A percentile compares a stretch with the other conserved stretches of the same genome.
Conservation (phyloP, 345 rosid species). For the Camelina hispida region DNA sequence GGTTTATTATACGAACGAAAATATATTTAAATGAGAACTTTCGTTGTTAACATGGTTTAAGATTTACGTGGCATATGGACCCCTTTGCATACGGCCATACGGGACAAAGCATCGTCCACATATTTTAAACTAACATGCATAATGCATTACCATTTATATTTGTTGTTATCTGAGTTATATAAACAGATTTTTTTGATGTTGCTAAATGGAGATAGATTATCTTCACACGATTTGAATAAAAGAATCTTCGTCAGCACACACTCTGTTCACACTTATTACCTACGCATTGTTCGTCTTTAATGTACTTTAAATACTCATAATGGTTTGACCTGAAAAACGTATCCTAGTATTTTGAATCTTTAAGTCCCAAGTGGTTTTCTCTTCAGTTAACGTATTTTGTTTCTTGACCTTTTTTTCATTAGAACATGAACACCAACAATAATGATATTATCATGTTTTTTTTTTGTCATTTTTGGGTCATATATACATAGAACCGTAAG, state of each 20-base stretch:
- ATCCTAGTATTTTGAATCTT: not conserved
- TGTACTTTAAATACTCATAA: not conserved
- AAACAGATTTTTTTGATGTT: too few relatives aligned
- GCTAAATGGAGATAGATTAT: too few relatives aligned
- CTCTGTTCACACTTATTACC: conserved; percentile 16
- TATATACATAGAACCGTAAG: not conserved
- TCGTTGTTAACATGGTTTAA: too few relatives aligned
- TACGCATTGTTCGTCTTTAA: not conserved
- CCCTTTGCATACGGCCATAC: too few relatives aligned
- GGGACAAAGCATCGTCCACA: too few relatives aligned
- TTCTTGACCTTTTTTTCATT: not conserved
- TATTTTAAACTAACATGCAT: too few relatives aligned
- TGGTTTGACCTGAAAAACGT: not conserved
- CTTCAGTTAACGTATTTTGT: not conserved
- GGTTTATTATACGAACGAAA: too few relatives aligned
- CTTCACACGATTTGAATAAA: not conserved
- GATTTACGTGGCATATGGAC: too few relatives aligned
- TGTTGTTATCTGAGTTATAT: too few relatives aligned
- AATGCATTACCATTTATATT: too few relatives aligned
- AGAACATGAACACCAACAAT: not conserved
- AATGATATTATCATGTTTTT: not conserved
- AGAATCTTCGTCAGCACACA: conserved; percentile 9
- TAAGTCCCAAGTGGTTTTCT: not conserved
- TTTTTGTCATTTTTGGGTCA: not conserved
- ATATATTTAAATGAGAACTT: too few relatives aligned